Conservation (phyloP, 768 basidiomycete genomes). For the Suillus subaureus region DNA sequence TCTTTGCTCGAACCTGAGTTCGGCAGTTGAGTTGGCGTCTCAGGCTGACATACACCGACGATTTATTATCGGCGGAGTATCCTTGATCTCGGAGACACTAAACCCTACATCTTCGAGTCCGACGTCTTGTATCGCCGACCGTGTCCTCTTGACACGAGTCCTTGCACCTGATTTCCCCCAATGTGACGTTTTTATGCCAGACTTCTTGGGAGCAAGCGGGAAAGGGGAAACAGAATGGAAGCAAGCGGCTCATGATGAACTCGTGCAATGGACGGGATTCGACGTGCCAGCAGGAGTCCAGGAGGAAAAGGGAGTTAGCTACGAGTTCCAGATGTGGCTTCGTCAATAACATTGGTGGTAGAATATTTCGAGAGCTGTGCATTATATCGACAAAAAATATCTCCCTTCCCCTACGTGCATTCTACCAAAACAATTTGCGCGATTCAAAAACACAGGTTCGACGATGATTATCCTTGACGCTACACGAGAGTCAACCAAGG, state of each 20-base stretch:
- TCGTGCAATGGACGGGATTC: constrained; percentile 75
- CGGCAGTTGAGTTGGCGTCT: constrained; percentile 20
- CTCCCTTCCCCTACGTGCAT: constrained; percentile 9
- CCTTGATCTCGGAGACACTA: constrained; percentile 76
- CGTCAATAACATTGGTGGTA: constrained; percentile 31
- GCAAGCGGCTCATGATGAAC: constrained; percentile 57
- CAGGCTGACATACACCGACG: constrained; percentile 47
- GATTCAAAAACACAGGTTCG: neutral
- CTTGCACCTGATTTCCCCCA: constrained; percentile 70
- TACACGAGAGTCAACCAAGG: constrained; percentile 31
- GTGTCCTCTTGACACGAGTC: constrained; percentile 87
- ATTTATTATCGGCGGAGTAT: constrained; percentile 94
- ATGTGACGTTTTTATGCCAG: constrained; percentile 88
- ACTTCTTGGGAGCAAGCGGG: constrained; percentile 49
- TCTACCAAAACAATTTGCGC: neutral
- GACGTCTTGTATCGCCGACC: constrained; percentile 57
- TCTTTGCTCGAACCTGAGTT: constrained; percentile 26
- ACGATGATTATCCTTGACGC: constrained; percentile 62
- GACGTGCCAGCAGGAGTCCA: constrained; percentile 75
- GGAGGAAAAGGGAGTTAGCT: constrained; percentile 81
- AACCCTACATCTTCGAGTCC: constrained; percentile 30
- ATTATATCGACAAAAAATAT: constrained; percentile 2
- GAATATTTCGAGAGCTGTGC: neutral
- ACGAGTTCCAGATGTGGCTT: constrained; percentile 97
- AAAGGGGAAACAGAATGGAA: constrained; percentile 48